These are phyloP conservation scores for Polyporus tsugae DNA, from an alignment of 1,284 basidiomycete species.

Conservation along the genomic window DNA sequence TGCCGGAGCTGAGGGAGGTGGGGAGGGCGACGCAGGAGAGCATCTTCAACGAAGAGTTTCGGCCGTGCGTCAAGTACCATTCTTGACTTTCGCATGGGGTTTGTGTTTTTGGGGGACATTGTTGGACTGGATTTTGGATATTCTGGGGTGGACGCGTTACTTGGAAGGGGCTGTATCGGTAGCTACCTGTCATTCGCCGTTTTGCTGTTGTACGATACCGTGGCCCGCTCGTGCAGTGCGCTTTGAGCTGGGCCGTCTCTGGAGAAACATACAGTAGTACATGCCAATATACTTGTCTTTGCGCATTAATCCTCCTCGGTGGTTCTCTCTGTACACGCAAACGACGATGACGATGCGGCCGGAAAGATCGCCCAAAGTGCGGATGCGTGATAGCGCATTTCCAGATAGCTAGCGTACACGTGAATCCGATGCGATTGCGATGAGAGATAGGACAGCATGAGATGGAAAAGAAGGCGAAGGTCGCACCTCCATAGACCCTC, in stretches of 20 bases:
- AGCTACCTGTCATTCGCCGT: background rate
- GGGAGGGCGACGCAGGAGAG: slow-evolving; percentile 33
- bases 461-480: background rate
- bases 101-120: background rate
- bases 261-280: background rate
- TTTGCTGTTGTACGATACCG: slow-evolving; percentile 9
- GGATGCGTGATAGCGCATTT: too few species aligned
- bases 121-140: background rate
- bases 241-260: background rate
- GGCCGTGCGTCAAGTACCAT: slow-evolving; percentile 29
- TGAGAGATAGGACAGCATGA: background rate
- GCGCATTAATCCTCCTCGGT: too few species aligned
- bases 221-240: background rate
- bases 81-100: slow-evolving; percentile 10
- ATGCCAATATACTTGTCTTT: background rate
- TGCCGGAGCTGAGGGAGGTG: slow-evolving; percentile 30
- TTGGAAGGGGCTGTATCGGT: slow-evolving; percentile 1
- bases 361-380: too few species aligned
- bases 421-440: background rate
- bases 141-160: background rate
- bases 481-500: background rate
- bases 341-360: too few species aligned
- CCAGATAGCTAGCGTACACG: background rate
- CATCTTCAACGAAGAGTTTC: slow-evolving; percentile 31
- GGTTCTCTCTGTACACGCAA: too few species aligned